A percentile compares a stretch with the other conserved stretches of the same genome.
phyloP scores from a whole-genome alignment of 306 rosid species.

The Sindora glabra region DNA sequence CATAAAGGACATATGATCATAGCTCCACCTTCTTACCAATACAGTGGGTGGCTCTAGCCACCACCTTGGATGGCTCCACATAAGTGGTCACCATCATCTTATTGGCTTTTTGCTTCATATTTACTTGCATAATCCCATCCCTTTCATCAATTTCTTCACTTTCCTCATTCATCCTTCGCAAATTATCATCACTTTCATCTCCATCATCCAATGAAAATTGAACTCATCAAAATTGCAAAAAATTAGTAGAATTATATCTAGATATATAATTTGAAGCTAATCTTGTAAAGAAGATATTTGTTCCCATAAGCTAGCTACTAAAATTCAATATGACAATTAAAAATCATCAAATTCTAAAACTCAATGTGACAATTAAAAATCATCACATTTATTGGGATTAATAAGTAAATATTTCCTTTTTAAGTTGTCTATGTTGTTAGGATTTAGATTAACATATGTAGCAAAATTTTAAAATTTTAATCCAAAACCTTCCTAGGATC shows the following conservation, averaged over 20 bases:
- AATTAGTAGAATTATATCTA: not conserved
- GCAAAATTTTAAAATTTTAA: too few relatives aligned
- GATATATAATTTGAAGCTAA: not conserved
- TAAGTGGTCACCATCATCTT: conserved; percentile 66
- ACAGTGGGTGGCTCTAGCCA: conserved; percentile 52
- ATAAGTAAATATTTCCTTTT: too few relatives aligned
- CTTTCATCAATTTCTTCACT: conserved; percentile 57
- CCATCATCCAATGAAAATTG: conserved; percentile 53
- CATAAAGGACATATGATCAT: conserved; percentile 86
- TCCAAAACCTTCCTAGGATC: too few relatives aligned
- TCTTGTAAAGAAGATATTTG: not conserved
- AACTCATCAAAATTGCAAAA: not conserved
- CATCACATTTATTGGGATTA: too few relatives aligned
- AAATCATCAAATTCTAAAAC: too few relatives aligned
- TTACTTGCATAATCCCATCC: conserved; percentile 67
- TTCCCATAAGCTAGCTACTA: too few relatives aligned
- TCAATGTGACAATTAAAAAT: too few relatives aligned
- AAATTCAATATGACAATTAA: too few relatives aligned
- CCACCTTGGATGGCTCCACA: conserved; percentile 59
- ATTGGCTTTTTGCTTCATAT: conserved; percentile 52
- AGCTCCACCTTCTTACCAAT: conserved; percentile 77
- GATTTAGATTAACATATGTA: too few relatives aligned
- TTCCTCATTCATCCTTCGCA: conserved; percentile 85
- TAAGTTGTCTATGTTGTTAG: too few relatives aligned
- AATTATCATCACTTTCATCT: conserved; percentile 72